Base-by-base conservation (phyloP, 2,329 filamentous ascomycete genomes). In the Graphilbum fragrans region DNA sequence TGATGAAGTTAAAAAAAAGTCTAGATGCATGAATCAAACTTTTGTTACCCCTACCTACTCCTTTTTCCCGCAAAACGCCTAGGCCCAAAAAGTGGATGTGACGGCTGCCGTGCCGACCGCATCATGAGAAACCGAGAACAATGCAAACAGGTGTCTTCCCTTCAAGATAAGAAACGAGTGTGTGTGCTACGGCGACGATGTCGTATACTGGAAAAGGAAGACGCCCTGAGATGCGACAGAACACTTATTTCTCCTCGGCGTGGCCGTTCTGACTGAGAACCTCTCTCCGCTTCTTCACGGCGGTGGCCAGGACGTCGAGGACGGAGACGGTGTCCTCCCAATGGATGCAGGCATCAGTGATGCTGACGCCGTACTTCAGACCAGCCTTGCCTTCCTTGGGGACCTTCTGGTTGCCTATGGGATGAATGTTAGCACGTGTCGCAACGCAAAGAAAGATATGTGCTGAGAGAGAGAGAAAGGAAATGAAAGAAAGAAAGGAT, bases 281-380 rank as follows among this genome's bases (percentile, higher is more conserved):
- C 45, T 68, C 72, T 58, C 84, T 74, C 53, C 86, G 74, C 58
- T 81, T 74, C 57, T 80, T 79, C 41, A 95, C 86, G 22, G 87
- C 84, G 41, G 79, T 72, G 17, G 90, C 90, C 35, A 98, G 74
- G 39, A 70, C 69, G 50, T 82, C 81, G 11, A 96, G 75, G 2
- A 90, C 82, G 1, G 66, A 64, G 53, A 88, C 80, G 4, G 92
- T 96, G 53, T 93, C 86, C 48, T 90, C 78, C 90, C 88, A 96
- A 61, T 80, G 72, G 58, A 98, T 95, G 64, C 92, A 98, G 38
- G 92, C 90, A 62, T 98, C 92, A 0, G 92, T 98, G 61, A 96
- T 96, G 60, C 84, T 92, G 56, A 96, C 84, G 53, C 92, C 92
- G 63, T 94, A 88, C 66, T 94, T 82, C 47, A 96, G 74, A 27